Percentiles rank a stretch among this genome's conserved stretches.
Conservation (phyloP, 495 filamentous ascomycete species). For the Baudoinia panamericana region DNA sequence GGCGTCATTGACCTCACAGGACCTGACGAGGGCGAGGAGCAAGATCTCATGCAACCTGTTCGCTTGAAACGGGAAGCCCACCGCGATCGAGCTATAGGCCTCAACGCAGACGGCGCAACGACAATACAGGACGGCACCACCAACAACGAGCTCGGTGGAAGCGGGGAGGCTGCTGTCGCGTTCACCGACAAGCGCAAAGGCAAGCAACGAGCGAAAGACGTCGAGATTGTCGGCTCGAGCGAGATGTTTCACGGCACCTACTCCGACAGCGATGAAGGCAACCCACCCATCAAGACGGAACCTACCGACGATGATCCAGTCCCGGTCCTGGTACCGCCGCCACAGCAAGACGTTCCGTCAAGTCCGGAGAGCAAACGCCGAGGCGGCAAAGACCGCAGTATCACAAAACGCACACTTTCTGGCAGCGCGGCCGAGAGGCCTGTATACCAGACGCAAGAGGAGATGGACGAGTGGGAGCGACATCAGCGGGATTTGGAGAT, state of each 20-base stretch:
- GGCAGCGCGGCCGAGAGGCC: slow-evolving; percentile 15
- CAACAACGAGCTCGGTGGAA: slow-evolving; percentile 12
- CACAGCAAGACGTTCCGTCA: slow-evolving; percentile 9
- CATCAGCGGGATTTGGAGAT: slow-evolving; percentile 24
- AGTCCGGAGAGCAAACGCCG: slow-evolving; percentile 23
- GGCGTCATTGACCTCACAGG: slow-evolving; percentile 24
- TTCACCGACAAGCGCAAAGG: slow-evolving; percentile 19
- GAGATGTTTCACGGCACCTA: slow-evolving; percentile 28
- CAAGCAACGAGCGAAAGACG: slow-evolving; percentile 26
- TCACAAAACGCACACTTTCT: slow-evolving; percentile 11
- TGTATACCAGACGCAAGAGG: slow-evolving; percentile 32
- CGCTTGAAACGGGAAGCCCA: slow-evolving; percentile 42
- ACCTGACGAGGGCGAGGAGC: slow-evolving; percentile 23
- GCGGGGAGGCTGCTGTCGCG: slow-evolving; percentile 7
- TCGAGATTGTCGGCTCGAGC: slow-evolving; percentile 25
- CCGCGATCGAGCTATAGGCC: slow-evolving; percentile 37
- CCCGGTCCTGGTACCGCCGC: not conserved
- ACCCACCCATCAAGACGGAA: slow-evolving; percentile 25
- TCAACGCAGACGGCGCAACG: slow-evolving; percentile 42
- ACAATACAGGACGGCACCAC: too few species aligned
- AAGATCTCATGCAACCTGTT: slow-evolving; percentile 28
- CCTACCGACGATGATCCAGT: slow-evolving; percentile 18
- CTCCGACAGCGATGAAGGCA: slow-evolving; percentile 32
- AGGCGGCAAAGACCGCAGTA: slow-evolving; percentile 19
- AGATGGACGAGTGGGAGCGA: slow-evolving; percentile 31